A percentile compares a stretch with the other conserved stretches of the same genome.
These are phyloP conservation scores for Leishmania arabica DNA, from an alignment of 208 protist genomes.

Conservation along the genomic window DNA sequence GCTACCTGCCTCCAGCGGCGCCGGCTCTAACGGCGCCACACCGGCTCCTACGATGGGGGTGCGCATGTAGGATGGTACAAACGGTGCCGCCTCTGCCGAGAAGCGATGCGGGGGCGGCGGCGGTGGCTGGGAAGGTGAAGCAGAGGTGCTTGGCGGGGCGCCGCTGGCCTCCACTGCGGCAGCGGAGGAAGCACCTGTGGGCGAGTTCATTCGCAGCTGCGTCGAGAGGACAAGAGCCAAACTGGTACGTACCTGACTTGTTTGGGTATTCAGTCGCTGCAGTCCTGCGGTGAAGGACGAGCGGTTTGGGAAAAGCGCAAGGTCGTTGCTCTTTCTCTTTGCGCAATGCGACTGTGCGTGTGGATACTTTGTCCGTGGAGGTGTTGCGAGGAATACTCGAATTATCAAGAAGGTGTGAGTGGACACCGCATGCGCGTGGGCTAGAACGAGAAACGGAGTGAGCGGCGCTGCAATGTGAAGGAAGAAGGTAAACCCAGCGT, in stretches of 20 bases:
- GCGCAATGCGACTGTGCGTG: neutral
- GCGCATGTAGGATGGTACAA: slow-evolving; percentile 62
- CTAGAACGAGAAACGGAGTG: neutral
- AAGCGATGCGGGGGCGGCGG: slow-evolving; percentile 29
- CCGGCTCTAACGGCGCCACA: slow-evolving; percentile 2
- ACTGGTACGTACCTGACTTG: neutral
- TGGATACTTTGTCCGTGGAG: neutral
- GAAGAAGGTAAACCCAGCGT: neutral
- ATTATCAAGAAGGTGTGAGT: neutral
- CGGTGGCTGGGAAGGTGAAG: slow-evolving; percentile 1
- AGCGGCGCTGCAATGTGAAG: neutral
- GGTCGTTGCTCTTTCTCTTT: neutral
- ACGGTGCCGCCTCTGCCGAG: slow-evolving; percentile 56
- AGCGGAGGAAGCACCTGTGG: neutral
- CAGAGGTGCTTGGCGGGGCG: neutral
- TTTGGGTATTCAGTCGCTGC: neutral
- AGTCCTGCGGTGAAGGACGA: neutral
- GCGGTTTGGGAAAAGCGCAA: neutral
- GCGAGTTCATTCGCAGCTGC: neutral
- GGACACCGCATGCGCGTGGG: neutral
- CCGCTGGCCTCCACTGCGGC: neutral
- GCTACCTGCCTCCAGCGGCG: neutral
- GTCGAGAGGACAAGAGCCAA: neutral
- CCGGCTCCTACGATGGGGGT: neutral
- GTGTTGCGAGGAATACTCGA: neutral